phyloP scores from a whole-genome alignment of 345 rosid species.

The Salix brachista region DNA sequence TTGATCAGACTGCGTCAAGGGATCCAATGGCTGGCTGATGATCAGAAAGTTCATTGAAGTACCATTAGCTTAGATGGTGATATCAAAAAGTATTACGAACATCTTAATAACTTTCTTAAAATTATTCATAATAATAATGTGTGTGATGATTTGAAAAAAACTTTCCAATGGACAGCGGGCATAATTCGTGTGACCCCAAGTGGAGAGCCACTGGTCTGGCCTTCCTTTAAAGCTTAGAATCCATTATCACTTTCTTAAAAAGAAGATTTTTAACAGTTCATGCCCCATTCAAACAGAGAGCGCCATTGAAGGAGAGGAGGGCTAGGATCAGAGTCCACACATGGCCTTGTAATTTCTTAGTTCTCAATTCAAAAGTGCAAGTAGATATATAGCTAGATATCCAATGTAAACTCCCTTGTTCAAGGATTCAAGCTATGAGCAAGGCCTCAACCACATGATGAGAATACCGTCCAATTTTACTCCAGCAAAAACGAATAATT shows the following conservation, averaged over 20 bases:
- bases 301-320: neutral
- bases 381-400: neutral
- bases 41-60: conserved; percentile 3
- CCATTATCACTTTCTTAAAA: neutral
- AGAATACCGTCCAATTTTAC: neutral
- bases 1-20: conserved; percentile 6
- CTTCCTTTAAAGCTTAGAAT: neutral
- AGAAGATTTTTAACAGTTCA: neutral
- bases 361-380: too few relatives aligned
- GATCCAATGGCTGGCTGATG: conserved; percentile 15
- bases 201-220: conserved; percentile 1
- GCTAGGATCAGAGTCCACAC: neutral
- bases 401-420: neutral
- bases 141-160: conserved; percentile 28
- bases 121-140: conserved; percentile 15
- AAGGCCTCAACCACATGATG: neutral
- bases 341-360: neutral
- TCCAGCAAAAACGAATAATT: too few relatives aligned
- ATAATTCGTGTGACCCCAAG: conserved; percentile 24
- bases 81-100: neutral
- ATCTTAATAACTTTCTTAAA: conserved; percentile 14
- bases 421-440: neutral
- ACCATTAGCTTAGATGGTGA: neutral
- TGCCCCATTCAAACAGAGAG: neutral
- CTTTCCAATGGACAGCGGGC: conserved; percentile 22